These are phyloP conservation scores for Globisporangium yorkense DNA, from an alignment of 352 stramenopile genomes.

Conservation along the genomic window DNA sequence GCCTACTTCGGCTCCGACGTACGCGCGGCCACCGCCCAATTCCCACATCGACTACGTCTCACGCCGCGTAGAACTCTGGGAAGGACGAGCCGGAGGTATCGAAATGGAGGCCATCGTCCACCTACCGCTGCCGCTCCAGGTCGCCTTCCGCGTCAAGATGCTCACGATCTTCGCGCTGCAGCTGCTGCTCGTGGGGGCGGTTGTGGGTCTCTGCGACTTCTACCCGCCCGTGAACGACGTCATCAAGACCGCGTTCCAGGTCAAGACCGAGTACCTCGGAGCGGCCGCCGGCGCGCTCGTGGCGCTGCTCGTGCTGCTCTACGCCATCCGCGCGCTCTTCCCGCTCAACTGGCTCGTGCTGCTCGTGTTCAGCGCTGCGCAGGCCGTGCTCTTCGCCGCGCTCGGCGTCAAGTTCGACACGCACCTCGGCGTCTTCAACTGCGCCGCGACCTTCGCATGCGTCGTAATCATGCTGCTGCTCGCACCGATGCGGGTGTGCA, in stretches of 20 bases:
- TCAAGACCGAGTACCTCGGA: not conserved
- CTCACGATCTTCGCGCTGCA: constrained; percentile 7
- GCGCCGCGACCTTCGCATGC: constrained; percentile 34
- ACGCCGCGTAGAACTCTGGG: not conserved
- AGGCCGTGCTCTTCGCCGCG: constrained; percentile 34
- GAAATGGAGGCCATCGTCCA: not conserved
- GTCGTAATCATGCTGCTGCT: constrained; percentile 35
- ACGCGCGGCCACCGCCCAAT: not conserved
- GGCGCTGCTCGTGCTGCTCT: constrained; percentile 2
- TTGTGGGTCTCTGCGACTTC: constrained; percentile 1
- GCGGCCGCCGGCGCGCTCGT: not conserved
- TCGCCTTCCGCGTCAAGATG: constrained; percentile 4
- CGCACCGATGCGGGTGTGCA: constrained; percentile 11
- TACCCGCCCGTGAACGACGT: not conserved
- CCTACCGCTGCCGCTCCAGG: constrained; percentile 1
- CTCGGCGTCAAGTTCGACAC: constrained; percentile 26
- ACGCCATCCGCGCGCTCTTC: constrained; percentile 1
- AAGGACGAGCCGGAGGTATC: not conserved
- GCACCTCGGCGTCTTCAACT: constrained; percentile 37
- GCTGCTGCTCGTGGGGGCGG: not conserved
- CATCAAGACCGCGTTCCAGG: constrained; percentile 1
- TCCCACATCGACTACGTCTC: not conserved
- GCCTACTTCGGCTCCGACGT: not conserved
- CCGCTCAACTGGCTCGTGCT: constrained; percentile 14
- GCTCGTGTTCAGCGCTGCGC: constrained; percentile 27